phyloP scores from a whole-genome alignment of 2,329 filamentous ascomycete genomes.

The Nigrograna mackinnonii region DNA sequence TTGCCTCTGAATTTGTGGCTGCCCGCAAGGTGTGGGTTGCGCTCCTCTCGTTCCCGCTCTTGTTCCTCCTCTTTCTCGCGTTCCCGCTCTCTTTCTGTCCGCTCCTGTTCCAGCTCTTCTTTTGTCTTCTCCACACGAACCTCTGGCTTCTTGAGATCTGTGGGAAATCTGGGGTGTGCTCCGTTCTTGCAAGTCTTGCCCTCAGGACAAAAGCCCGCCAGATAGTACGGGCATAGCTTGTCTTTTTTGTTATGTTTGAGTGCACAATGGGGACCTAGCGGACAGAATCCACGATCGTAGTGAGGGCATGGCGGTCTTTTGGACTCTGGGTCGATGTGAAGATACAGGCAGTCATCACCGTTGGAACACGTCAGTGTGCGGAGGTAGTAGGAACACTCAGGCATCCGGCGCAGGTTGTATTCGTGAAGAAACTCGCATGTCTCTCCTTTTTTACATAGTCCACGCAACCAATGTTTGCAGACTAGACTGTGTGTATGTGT shows the following conservation, averaged over 20 bases:
- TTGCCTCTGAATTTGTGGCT: conserved; percentile 34
- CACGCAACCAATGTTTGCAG: conserved; percentile 98
- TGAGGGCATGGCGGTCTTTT: conserved; percentile 68
- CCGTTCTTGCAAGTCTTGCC: conserved; percentile 76
- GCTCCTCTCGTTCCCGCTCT: conserved; percentile 43
- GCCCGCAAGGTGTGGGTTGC: conserved; percentile 32
- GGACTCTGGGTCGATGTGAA: conserved; percentile 83
- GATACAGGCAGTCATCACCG: conserved; percentile 93
- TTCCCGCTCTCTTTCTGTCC: conserved; percentile 53
- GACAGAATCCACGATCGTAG: conserved; percentile 95
- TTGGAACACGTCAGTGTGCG: conserved; percentile 94
- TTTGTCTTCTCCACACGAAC: conserved; percentile 71
- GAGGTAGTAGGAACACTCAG: conserved; percentile 96
- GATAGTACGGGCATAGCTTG: conserved; percentile 79
- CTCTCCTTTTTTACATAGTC: conserved; percentile 96
- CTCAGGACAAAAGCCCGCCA: conserved; percentile 94
- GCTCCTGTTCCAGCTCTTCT: conserved; percentile 67
- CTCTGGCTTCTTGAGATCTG: conserved; percentile 65
- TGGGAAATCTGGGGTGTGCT: conserved; percentile 81
- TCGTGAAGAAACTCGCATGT: conserved; percentile 98
- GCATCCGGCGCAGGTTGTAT: conserved; percentile 97
- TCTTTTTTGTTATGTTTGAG: conserved; percentile 83
- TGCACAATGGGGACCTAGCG: conserved; percentile 81
- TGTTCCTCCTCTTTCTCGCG: conserved; percentile 45
- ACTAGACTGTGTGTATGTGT: conserved; percentile 63